Evolutionary conservation across 257 asterid species (phyloP).

Genomic region (Ophiorrhiza pumila): DNA sequence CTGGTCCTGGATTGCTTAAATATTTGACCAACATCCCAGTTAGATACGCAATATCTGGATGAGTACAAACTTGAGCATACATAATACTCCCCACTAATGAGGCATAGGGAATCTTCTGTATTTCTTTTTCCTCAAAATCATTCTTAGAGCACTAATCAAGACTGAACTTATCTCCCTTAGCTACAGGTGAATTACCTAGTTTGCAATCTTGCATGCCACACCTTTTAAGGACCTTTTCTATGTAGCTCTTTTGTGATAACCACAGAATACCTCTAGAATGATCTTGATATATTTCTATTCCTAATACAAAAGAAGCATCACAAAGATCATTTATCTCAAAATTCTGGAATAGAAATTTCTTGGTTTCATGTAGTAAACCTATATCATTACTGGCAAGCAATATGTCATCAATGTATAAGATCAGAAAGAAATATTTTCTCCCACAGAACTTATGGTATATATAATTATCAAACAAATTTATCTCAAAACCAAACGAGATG

Average conservation of each 20-base stretch:
- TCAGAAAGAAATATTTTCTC: slow-evolving; percentile 1
- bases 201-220: no score
- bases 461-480: not conserved
- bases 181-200: no score
- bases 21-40: not conserved
- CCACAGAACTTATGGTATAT: not conserved
- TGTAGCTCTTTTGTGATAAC: not conserved
- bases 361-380: not conserved
- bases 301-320: not conserved
- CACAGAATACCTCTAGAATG: not conserved
- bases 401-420: not conserved
- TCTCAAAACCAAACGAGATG: not conserved
- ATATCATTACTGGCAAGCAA: not conserved
- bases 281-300: not conserved
- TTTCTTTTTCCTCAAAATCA: not conserved
- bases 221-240: not conserved
- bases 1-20: not conserved
- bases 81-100: not conserved
- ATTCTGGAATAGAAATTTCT: no score
- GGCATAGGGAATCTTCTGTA: not conserved
- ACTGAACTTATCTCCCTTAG: not conserved
- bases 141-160: not conserved
- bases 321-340: no score
- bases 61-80: not conserved
- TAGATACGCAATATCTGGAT: not conserved